A percentile compares a stretch with the other conserved stretches of the same genome.
Evolutionary conservation across 805 yeast species (phyloP).

Genomic region (Blastobotrys americana): DNA sequence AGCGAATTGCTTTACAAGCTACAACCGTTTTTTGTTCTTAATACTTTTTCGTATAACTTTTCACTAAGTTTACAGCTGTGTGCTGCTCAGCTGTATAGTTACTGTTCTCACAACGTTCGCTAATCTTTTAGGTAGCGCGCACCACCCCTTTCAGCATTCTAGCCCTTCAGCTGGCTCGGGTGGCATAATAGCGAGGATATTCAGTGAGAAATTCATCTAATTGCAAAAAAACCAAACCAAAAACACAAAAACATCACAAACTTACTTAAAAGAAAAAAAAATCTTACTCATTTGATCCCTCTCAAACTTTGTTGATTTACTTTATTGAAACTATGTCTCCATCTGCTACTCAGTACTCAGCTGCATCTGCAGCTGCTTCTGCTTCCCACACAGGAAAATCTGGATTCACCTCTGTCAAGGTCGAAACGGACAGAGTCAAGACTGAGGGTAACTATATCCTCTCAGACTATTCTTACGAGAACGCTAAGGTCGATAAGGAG

Average conservation of each 20-base stretch:
- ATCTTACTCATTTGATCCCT: no score
- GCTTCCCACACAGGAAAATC: slow-evolving; percentile 30
- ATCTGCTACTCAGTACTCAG: slow-evolving; percentile 21
- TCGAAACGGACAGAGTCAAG: slow-evolving; percentile 46
- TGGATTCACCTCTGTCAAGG: slow-evolving; percentile 43
- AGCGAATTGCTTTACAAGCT: no score
- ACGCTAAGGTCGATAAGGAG: slow-evolving; percentile 55
- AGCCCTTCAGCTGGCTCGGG: slow-evolving; percentile 38
- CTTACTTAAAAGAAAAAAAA: slow-evolving; percentile 7
- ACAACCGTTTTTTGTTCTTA: no score
- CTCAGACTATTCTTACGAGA: slow-evolving; percentile 65
- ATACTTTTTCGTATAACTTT: no score
- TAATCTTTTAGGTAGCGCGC: slow-evolving; percentile 35
- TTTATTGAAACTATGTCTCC: no score
- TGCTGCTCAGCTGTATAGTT: background rate
- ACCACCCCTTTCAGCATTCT: slow-evolving; percentile 38
- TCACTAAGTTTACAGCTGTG: background rate
- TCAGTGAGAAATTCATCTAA: background rate
- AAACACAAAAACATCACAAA: slow-evolving; percentile 8
- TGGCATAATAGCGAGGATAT: slow-evolving; percentile 25
- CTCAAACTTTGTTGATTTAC: slow-evolving; percentile 14
- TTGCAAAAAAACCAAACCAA: slow-evolving; percentile 1
- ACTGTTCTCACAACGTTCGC: slow-evolving; percentile 33
- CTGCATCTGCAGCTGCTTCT: slow-evolving; percentile 22
- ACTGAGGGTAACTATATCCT: slow-evolving; percentile 42